A percentile compares a stretch with the other conserved stretches of the same genome.
phyloP scores from a whole-genome alignment of 2,329 filamentous ascomycete species.

The Zymoseptoria crescenta region DNA sequence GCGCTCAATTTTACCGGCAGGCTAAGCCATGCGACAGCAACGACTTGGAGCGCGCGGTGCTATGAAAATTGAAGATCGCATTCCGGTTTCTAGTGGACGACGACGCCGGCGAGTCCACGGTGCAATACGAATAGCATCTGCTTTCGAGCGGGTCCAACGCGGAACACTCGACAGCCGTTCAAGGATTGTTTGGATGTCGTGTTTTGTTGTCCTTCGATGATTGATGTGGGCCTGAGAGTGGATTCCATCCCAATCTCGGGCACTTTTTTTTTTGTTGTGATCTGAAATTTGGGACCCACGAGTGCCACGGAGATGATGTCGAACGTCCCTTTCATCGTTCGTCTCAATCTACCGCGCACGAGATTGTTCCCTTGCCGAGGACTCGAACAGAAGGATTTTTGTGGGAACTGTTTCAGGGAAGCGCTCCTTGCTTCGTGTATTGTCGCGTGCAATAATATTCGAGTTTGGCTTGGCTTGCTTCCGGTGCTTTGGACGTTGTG shows the following conservation, averaged over 20 bases:
- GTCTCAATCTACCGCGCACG: neutral
- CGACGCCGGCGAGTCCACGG: neutral
- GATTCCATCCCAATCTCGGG: neutral
- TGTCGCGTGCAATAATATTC: neutral
- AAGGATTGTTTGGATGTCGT: neutral
- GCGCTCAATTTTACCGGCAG: neutral
- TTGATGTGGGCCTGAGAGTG: neutral
- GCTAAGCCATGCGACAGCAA: neutral
- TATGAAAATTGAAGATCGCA: neutral
- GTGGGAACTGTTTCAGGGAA: neutral
- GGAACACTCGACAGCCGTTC: neutral
- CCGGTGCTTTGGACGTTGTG: neutral
- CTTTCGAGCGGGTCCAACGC: neutral
- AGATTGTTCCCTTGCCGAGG: neutral
- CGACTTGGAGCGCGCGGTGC: neutral
- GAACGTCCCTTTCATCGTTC: neutral
- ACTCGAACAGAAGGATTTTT: neutral
- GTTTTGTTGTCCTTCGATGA: neutral
- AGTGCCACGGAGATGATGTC: neutral
- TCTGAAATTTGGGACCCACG: neutral
- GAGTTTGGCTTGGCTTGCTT: neutral
- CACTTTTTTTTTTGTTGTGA: neutral
- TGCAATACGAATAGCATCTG: neutral
- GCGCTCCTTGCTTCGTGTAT: neutral
- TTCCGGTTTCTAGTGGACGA: neutral